Evolutionary conservation across 768 basidiomycete genomes (phyloP).

Genomic region (Trametes maxima): DNA sequence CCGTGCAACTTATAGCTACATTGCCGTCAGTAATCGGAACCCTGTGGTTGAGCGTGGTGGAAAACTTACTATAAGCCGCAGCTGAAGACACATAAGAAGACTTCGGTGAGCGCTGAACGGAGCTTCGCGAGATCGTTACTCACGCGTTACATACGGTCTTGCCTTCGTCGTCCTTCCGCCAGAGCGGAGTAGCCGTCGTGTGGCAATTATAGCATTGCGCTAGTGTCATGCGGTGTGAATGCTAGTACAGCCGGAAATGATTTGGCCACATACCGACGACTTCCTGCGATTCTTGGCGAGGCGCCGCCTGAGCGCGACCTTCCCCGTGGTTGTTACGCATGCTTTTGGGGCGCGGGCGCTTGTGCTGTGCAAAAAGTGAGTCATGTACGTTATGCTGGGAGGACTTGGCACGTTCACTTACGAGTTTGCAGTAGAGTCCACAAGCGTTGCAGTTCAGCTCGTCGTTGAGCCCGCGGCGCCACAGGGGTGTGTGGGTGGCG

Average conservation of each 20-base stretch:
- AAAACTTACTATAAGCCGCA: slow-evolving; percentile 73
- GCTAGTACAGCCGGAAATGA: slow-evolving; percentile 23
- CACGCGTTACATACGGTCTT: slow-evolving; percentile 92
- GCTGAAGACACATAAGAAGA: slow-evolving; percentile 38
- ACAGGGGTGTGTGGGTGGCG: slow-evolving; percentile 85
- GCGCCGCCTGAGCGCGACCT: slow-evolving; percentile 61
- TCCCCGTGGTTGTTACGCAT: slow-evolving; percentile 82
- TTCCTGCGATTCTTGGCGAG: slow-evolving; percentile 72
- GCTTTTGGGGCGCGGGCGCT: slow-evolving; percentile 85
- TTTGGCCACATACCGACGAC: slow-evolving; percentile 58
- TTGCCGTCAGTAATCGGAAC: slow-evolving; percentile 13
- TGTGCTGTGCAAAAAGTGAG: slow-evolving; percentile 54
- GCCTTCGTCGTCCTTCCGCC: slow-evolving; percentile 90
- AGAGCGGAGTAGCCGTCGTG: slow-evolving; percentile 85
- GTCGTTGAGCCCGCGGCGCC: slow-evolving; percentile 85
- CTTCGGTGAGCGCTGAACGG: slow-evolving; percentile 24
- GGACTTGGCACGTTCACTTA: slow-evolving; percentile 22
- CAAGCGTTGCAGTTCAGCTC: slow-evolving; percentile 91
- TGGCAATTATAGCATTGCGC: slow-evolving; percentile 92
- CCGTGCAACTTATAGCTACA: slow-evolving; percentile 79
- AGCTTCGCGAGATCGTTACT: slow-evolving; percentile 35
- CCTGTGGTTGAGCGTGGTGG: not conserved
- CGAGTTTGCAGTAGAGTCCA: slow-evolving; percentile 85
- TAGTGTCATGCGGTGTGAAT: slow-evolving; percentile 30
- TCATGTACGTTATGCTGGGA: slow-evolving; percentile 2